Percentiles rank a stretch among this genome's conserved stretches.
Conservation (phyloP, 2,329 filamentous ascomycete species). For the Parascedosporium putredinis region DNA sequence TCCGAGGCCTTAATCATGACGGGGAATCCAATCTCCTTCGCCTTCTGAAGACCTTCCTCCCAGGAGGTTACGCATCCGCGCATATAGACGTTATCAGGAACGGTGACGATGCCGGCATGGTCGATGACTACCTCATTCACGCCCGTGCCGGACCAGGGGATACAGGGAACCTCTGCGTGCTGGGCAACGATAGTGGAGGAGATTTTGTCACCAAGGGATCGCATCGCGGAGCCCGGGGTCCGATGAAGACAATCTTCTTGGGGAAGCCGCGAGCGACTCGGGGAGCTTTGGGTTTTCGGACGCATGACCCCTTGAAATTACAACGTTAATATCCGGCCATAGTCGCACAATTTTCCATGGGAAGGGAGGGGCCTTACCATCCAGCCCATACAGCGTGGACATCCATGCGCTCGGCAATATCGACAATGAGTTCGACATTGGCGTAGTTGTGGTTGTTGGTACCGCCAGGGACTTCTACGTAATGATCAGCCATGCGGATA, state of each 20-base stretch:
- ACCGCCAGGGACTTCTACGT: conserved; percentile 95
- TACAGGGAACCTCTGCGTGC: conserved; percentile 90
- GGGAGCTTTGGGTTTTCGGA: conserved; percentile 98
- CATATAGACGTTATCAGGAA: conserved; percentile 72
- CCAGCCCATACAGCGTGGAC: conserved; percentile 98
- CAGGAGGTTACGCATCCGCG: conserved; percentile 86
- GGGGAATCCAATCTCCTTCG: conserved; percentile 88
- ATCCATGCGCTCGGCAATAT: conserved; percentile 95
- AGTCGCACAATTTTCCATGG: too few relatives aligned
- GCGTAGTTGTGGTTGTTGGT: conserved; percentile 99
- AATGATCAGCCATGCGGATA: conserved; percentile 98
- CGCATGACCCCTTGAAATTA: conserved; percentile 96
- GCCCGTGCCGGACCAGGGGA: conserved; percentile 97
- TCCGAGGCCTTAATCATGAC: conserved; percentile 99
- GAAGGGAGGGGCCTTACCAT: conserved; percentile 61
- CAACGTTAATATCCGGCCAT: too few relatives aligned
- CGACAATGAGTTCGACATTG: conserved; percentile 98
- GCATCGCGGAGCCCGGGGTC: conserved; percentile 97
- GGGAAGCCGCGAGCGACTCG: conserved; percentile 92
- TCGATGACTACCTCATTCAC: conserved; percentile 75
- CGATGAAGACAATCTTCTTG: conserved; percentile 99
- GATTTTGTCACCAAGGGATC: conserved; percentile 98
- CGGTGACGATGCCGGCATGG: conserved; percentile 79
- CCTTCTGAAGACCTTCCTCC: conserved; percentile 79
- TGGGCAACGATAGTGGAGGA: conserved; percentile 98